These are phyloP conservation scores for Cercospora sojina DNA, from an alignment of 2,329 filamentous ascomycete genomes.

Conservation along the genomic window DNA sequence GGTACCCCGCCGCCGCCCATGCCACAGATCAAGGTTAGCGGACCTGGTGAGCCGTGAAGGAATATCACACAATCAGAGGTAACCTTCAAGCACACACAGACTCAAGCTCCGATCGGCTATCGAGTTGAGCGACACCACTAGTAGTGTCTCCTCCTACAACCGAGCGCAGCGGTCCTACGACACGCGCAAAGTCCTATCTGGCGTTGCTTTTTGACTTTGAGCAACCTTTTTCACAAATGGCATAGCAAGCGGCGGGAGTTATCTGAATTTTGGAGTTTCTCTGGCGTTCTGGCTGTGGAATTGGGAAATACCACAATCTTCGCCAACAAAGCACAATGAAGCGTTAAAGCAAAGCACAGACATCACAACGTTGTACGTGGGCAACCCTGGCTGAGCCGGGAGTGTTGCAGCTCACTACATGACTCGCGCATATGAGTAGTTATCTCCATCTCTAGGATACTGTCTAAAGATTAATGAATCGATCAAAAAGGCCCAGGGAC, in stretches of 20 bases:
- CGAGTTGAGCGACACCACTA: conserved; percentile 14
- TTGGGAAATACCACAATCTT: not conserved
- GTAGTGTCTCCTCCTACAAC: not conserved
- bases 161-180: not conserved
- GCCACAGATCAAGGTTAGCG: conserved; percentile 42
- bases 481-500: not conserved
- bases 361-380: not conserved
- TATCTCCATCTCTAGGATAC: not conserved
- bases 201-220: not conserved
- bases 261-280: not conserved
- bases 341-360: not conserved
- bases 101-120: conserved; percentile 1
- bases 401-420: not conserved
- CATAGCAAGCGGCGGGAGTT: not conserved
- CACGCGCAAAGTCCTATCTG: not conserved
- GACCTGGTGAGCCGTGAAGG: conserved; percentile 40
- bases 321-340: not conserved
- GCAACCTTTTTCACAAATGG: not conserved
- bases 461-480: not conserved
- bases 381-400: not conserved
- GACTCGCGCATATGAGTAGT: not conserved
- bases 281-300: not conserved
- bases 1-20: conserved; percentile 38
- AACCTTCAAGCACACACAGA: conserved; percentile 7
- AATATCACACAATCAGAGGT: not conserved